Conservation (phyloP, 805 yeast species). For the Priceomyces medius region DNA sequence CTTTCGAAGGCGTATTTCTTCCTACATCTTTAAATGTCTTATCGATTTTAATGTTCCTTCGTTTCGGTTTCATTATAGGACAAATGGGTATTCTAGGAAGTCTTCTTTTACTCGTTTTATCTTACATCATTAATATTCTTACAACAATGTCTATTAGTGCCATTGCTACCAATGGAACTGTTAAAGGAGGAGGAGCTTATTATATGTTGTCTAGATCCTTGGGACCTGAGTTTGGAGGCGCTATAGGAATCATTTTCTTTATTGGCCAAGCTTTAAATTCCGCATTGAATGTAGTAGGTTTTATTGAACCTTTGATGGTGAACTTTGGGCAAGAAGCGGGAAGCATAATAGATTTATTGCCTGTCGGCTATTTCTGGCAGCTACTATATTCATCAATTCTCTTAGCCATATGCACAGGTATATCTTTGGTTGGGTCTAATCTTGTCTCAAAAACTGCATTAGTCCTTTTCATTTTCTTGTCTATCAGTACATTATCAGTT, state of each 20-base stretch:
- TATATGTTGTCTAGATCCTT: slow-evolving; percentile 93
- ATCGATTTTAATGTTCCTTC: slow-evolving; percentile 89
- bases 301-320: slow-evolving; percentile 82
- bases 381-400: slow-evolving; percentile 70
- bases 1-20: slow-evolving; percentile 85
- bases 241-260: slow-evolving; percentile 91
- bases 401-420: slow-evolving; percentile 65
- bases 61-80: slow-evolving; percentile 94
- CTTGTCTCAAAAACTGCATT: slow-evolving; percentile 83
- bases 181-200: slow-evolving; percentile 97
- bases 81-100: slow-evolving; percentile 90
- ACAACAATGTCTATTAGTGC: slow-evolving; percentile 93
- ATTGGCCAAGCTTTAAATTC: slow-evolving; percentile 91
- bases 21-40: slow-evolving; percentile 93
- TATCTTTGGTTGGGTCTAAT: slow-evolving; percentile 78
- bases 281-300: slow-evolving; percentile 92
- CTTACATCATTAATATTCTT: slow-evolving; percentile 77
- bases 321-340: slow-evolving; percentile 71
- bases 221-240: slow-evolving; percentile 98
- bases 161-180: slow-evolving; percentile 96
- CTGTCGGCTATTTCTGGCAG: slow-evolving; percentile 68
- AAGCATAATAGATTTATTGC: slow-evolving; percentile 54
- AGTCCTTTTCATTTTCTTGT: slow-evolving; percentile 62
- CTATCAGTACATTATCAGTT: slow-evolving; percentile 73
- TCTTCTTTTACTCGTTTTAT: slow-evolving; percentile 59